Evolutionary conservation across 2,329 filamentous ascomycete species (phyloP), one percentile per base, ranked within the genome.

Genomic region (Didymella pomorum): DNA sequence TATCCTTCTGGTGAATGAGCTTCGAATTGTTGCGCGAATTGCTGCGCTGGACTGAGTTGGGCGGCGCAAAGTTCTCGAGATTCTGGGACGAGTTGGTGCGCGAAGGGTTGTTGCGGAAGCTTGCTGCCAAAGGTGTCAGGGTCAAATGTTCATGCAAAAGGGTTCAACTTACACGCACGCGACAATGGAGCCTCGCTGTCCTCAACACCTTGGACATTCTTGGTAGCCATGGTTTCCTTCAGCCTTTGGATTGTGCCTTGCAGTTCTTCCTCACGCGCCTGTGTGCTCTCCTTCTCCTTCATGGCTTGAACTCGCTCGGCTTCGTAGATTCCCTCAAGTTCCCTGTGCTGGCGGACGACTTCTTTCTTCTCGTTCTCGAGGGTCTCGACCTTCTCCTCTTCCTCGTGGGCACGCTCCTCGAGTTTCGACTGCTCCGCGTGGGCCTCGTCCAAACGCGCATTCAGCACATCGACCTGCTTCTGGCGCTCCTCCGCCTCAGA

Each of bases 321-420:
- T 77, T 98, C 94, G 76, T 97, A 96, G 64, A 96, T 93, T 64
- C 89, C 88, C 78, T 97, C 93, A 80, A 97, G 88, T 76, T 99
- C 95, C 64, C 94, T 87, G 72, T 92, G 91, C 77, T 96, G 90
- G 63, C 93, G 87, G 28, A 89, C 86, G 54, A 89, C 84, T 67
- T 98, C 93, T 68, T 91, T 87, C 79, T 95, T 93, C 71, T 96
- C 92, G 70, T 91, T 93, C 71, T 88, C 87, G 52, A 98, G 82
- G 8, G 85, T 82, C 77, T 97, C 93, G 58, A 94, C 86, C 71
- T 89, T 88, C 76, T 94, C 91, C 61, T 95, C 93, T 71, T 87
- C 88, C 77, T 97, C 93, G 75, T 97, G 93, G 44, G 90, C 83
- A 63, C 87, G 88, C 75, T 98, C 94, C 76, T 99, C 95, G 33